These are phyloP conservation scores for Microbotryum saponariae DNA, from an alignment of 1,284 basidiomycete genomes.

Conservation along the genomic window DNA sequence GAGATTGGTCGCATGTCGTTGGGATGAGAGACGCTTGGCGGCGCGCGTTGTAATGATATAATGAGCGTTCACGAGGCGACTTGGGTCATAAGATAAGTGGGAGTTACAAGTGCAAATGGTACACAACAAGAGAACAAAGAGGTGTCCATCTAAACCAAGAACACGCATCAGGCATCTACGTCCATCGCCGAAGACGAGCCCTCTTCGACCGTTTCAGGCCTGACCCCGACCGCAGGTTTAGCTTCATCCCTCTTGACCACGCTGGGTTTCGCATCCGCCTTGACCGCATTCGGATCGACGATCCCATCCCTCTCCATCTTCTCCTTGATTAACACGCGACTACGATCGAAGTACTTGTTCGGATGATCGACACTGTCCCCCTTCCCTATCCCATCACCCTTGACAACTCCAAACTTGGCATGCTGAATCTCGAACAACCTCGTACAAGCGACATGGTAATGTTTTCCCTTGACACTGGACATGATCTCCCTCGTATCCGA, in stretches of 20 bases:
- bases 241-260: too few relatives aligned
- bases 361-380: constrained; percentile 92
- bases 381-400: constrained; percentile 78
- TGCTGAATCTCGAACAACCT: constrained; percentile 95
- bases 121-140: too few relatives aligned
- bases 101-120: too few relatives aligned
- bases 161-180: too few relatives aligned
- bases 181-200: too few relatives aligned
- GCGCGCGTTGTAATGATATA: too few relatives aligned
- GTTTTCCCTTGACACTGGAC: constrained; percentile 66
- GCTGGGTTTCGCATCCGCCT: too few relatives aligned
- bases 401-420: constrained; percentile 60
- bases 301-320: constrained; percentile 3
- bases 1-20: constrained; percentile 7
- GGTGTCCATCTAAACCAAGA: too few relatives aligned
- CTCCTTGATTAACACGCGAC: constrained; percentile 10
- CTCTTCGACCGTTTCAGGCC: too few relatives aligned
- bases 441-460: constrained; percentile 96
- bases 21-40: background rate
- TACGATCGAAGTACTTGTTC: constrained; percentile 59
- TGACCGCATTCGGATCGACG: background rate
- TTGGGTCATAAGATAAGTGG: too few relatives aligned
- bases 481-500: constrained; percentile 83
- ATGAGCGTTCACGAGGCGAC: too few relatives aligned
- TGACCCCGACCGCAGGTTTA: too few relatives aligned